These are phyloP conservation scores for Aspergillus thermomutatus DNA, from an alignment of 2,329 filamentous ascomycete species.

Conservation along the genomic window DNA sequence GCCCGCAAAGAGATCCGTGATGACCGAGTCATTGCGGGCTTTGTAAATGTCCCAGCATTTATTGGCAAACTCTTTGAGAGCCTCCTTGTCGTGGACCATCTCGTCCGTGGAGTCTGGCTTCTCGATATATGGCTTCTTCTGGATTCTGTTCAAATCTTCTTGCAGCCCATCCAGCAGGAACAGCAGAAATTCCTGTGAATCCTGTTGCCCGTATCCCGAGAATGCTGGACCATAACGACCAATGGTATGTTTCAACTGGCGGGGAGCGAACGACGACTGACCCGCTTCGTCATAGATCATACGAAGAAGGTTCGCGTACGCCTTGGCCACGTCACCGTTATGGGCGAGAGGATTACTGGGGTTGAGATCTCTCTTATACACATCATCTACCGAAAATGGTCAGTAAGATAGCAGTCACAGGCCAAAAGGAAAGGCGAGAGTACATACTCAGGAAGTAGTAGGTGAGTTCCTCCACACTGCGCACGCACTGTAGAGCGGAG, in stretches of 20 bases:
- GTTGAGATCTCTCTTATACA: constrained; percentile 80
- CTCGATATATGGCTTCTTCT: constrained; percentile 95
- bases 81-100: constrained; percentile 78
- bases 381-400: constrained; percentile 45
- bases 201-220: constrained; percentile 92
- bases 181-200: constrained; percentile 94
- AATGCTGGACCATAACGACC: constrained; percentile 81
- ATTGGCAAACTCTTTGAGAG: constrained; percentile 79
- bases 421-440: background rate
- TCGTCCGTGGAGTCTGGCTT: constrained; percentile 97
- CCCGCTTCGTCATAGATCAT: constrained; percentile 72
- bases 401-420: background rate
- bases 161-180: constrained; percentile 93
- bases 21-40: constrained; percentile 87
- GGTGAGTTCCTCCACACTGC: constrained; percentile 88
- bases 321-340: constrained; percentile 78
- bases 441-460: constrained; percentile 72
- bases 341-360: constrained; percentile 79
- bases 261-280: constrained; percentile 68
- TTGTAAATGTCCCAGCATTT: constrained; percentile 90
- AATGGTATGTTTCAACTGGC: constrained; percentile 77
- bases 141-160: constrained; percentile 89
- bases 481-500: constrained; percentile 89
- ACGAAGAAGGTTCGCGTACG: constrained; percentile 72
- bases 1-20: constrained; percentile 92